Percentiles rank a stretch among this genome's conserved stretches.
phyloP scores from a whole-genome alignment of 768 basidiomycete species.

The Podaxis carcinomalis region DNA sequence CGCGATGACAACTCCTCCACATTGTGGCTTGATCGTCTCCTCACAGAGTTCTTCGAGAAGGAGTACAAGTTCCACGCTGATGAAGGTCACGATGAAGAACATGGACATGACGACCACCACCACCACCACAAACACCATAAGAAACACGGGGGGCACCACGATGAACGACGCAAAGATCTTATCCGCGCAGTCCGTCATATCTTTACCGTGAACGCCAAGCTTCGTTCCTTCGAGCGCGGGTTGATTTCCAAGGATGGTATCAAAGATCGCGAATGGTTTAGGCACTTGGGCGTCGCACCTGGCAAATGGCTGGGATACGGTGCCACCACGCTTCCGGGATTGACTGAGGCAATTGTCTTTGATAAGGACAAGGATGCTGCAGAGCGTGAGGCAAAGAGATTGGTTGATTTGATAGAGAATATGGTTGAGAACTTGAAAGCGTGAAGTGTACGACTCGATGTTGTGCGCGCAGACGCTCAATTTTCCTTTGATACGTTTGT shows the following conservation, averaged over 20 bases:
- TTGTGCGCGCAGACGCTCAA: neutral
- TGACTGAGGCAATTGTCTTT: constrained; percentile 73
- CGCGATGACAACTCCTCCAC: neutral
- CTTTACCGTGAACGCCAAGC: constrained; percentile 51
- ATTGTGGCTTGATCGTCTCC: neutral
- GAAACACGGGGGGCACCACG: constrained; percentile 1
- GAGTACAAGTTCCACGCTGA: neutral
- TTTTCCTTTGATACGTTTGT: neutral
- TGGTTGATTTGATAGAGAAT: constrained; percentile 47
- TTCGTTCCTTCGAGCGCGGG: constrained; percentile 62
- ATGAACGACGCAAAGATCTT: constrained; percentile 23
- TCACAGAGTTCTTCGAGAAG: neutral
- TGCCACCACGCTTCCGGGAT: constrained; percentile 77
- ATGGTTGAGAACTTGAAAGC: constrained; percentile 37
- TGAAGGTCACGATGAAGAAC: neutral
- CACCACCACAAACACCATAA: neutral
- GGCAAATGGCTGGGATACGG: constrained; percentile 82
- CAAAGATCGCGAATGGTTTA: constrained; percentile 76
- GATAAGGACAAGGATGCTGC: constrained; percentile 63
- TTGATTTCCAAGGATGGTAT: constrained; percentile 72
- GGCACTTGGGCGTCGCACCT: constrained; percentile 74
- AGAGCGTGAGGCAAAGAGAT: constrained; percentile 51
- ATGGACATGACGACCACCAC: neutral
- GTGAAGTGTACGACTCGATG: constrained; percentile 18
- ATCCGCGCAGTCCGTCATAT: constrained; percentile 51